Evolutionary conservation across 805 yeast species (phyloP).

Genomic region (Kuraishia hungarica): DNA sequence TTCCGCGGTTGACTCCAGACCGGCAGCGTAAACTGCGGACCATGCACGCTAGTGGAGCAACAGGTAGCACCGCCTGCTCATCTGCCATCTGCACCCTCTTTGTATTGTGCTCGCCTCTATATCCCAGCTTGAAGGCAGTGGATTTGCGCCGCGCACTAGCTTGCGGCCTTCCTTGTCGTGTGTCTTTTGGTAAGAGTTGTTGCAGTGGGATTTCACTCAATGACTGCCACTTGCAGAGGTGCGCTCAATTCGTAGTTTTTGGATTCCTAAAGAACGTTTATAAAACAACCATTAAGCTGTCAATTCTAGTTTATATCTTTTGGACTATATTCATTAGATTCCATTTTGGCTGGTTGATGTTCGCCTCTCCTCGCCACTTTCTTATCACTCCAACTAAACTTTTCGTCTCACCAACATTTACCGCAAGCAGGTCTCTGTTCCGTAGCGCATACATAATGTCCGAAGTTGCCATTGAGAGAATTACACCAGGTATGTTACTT

Average conservation of each 20-base stretch:
- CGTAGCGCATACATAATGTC: conserved; percentile 6
- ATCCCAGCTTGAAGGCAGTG: neutral
- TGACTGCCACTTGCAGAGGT: neutral
- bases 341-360: neutral
- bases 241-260: neutral
- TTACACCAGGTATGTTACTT: conserved; percentile 9
- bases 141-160: neutral
- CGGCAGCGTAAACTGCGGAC: neutral
- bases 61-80: neutral
- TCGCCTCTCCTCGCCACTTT: neutral
- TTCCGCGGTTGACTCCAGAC: neutral
- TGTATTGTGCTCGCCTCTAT: neutral
- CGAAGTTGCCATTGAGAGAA: conserved; percentile 8
- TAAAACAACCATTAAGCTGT: neutral
- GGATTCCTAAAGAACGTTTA: neutral
- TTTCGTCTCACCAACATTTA: neutral
- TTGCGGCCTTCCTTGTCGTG: neutral
- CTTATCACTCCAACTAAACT: neutral
- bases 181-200: neutral
- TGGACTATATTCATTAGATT: neutral
- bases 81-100: neutral
- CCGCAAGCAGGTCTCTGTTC: conserved; percentile 6
- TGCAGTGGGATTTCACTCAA: neutral
- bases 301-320: neutral
- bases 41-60: neutral